Evolutionary conservation across 139 green algal genomes (phyloP).

Genomic region (Pedinophyceae sp.): DNA sequence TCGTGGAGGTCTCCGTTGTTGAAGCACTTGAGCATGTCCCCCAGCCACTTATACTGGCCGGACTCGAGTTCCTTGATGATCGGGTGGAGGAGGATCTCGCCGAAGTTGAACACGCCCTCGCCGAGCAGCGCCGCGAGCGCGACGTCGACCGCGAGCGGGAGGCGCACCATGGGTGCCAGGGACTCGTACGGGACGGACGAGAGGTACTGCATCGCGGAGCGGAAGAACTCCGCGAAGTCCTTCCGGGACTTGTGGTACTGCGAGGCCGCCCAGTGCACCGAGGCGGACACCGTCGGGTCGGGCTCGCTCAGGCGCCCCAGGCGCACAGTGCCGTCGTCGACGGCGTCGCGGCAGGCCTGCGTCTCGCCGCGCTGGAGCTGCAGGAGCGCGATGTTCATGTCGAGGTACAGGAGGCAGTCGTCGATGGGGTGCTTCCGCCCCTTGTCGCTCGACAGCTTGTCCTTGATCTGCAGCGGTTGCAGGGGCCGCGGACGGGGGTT

Average conservation of each 20-base stretch:
- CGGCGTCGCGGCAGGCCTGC: constrained; percentile 11
- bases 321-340: not conserved
- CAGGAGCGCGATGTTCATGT: constrained; percentile 79
- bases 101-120: constrained; percentile 91
- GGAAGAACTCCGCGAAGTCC: constrained; percentile 85
- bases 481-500: too few relatives aligned
- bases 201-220: constrained; percentile 52
- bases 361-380: constrained; percentile 35
- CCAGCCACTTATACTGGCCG: constrained; percentile 1
- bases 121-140: constrained; percentile 85
- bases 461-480: constrained; percentile 43
- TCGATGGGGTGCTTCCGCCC: constrained; percentile 15
- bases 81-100: constrained; percentile 91
- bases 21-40: constrained; percentile 30
- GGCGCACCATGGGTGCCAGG: constrained; percentile 38
- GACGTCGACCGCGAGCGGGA: constrained; percentile 79
- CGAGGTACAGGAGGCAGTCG: constrained; percentile 76
- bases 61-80: constrained; percentile 34
- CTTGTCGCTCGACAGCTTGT: constrained; percentile 28
- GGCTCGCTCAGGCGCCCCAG: constrained; percentile 20
- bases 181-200: constrained; percentile 69
- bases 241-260: constrained; percentile 68
- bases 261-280: constrained; percentile 64
- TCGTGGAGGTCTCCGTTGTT: constrained; percentile 70
- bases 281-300: constrained; percentile 72